A percentile compares a stretch with the other conserved stretches of the same genome.
Evolutionary conservation across 768 basidiomycete genomes (phyloP).

Genomic region (Mycena olivaceomarginata): DNA sequence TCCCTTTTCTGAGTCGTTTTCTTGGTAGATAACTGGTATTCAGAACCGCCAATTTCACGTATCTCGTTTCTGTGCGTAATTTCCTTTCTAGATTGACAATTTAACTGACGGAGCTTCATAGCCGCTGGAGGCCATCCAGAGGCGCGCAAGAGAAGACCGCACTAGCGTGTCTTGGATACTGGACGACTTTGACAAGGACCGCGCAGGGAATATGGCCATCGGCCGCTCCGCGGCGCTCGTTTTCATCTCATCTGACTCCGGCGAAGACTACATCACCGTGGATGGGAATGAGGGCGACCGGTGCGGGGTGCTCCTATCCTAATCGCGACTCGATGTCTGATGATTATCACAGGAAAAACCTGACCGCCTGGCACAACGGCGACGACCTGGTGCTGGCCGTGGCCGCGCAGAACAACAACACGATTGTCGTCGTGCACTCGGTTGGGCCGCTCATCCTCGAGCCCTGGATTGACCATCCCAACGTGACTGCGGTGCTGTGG

Average conservation of each 20-base stretch:
- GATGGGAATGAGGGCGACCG: slow-evolving; percentile 88
- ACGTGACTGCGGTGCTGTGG: slow-evolving; percentile 84
- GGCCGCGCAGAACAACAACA: slow-evolving; percentile 80
- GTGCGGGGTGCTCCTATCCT: slow-evolving; percentile 50
- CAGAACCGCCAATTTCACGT: slow-evolving; percentile 84
- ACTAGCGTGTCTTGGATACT: slow-evolving; percentile 82
- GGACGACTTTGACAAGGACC: slow-evolving; percentile 78
- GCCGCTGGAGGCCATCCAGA: slow-evolving; percentile 90
- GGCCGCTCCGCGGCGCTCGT: slow-evolving; percentile 82
- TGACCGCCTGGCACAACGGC: slow-evolving; percentile 85
- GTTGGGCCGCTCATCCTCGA: slow-evolving; percentile 78
- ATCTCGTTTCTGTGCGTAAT: slow-evolving; percentile 80
- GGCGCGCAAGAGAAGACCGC: slow-evolving; percentile 78
- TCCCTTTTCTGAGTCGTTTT: background rate
- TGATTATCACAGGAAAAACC: slow-evolving; percentile 67
- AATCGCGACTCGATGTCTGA: background rate
- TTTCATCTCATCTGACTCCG: slow-evolving; percentile 89
- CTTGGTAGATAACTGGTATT: background rate
- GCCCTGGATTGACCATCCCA: slow-evolving; percentile 83
- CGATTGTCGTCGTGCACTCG: slow-evolving; percentile 81
- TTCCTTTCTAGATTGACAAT: background rate
- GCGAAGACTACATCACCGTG: slow-evolving; percentile 88
- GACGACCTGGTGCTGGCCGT: slow-evolving; percentile 84
- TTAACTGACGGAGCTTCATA: slow-evolving; percentile 44
- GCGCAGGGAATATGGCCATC: slow-evolving; percentile 68